Percentiles rank a stretch among this genome's conserved stretches.
Conservation (phyloP, 129 eudicot genomes). For the Flaveria brownii region DNA sequence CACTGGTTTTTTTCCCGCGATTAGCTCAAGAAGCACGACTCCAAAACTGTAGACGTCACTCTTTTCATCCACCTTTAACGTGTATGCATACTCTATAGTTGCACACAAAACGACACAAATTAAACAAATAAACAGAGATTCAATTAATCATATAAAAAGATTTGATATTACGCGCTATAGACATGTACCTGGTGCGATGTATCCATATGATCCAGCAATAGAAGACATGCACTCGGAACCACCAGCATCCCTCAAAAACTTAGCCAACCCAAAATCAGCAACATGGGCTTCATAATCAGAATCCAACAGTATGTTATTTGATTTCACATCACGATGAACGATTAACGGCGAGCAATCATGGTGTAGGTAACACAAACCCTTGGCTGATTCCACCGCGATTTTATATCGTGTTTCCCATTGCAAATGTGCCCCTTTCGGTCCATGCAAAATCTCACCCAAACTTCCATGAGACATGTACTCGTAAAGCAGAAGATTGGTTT, state of each 20-base stretch:
- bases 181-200: conserved; percentile 86
- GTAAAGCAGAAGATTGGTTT: conserved; percentile 66
- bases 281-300: conserved; percentile 91
- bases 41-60: conserved; percentile 97
- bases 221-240: conserved; percentile 95
- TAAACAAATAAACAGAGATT: neutral
- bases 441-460: conserved; percentile 85
- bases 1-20: conserved; percentile 77
- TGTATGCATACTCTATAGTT: conserved; percentile 81
- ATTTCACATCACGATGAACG: conserved; percentile 86
- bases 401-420: conserved; percentile 78
- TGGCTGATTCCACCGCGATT: conserved; percentile 83
- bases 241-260: conserved; percentile 63
- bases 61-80: conserved; percentile 79
- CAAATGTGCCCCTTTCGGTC: conserved; percentile 76
- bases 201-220: conserved; percentile 94
- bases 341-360: conserved; percentile 93
- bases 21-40: conserved; percentile 84
- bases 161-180: neutral
- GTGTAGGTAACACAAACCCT: conserved; percentile 88
- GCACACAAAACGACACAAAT: neutral
- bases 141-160: too few relatives aligned
- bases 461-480: conserved; percentile 96
- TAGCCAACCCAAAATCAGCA: conserved; percentile 95
- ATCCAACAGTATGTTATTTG: conserved; percentile 78